Evolutionary conservation across 2,329 filamentous ascomycete genomes (phyloP), one percentile per base, ranked within the genome.

Genomic region (Clonostachys sp.): DNA sequence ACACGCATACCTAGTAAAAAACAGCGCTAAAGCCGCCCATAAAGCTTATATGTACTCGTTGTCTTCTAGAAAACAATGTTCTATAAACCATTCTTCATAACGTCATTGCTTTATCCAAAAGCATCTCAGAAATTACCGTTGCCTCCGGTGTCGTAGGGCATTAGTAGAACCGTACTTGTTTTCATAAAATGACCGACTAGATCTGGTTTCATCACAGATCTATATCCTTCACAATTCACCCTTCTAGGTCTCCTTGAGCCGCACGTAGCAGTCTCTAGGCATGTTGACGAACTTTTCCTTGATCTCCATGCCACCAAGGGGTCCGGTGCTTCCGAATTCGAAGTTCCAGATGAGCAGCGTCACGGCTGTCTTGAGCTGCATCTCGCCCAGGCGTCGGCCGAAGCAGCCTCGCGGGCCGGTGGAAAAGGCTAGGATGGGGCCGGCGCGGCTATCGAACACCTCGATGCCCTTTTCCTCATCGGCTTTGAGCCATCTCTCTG

Each of bases 401-500:
- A 63, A 72, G 46, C 70, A 73, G 2, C 62, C 62, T 3, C 70
- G 53, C 4, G 61, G 58, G 0, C 70, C 70, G 6, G 59, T 41
- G 0, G 66, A 64, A 51, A 72, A 73, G 0, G 61, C 54, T 20
- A 70, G 52, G 12, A 49, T 57, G 0, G 67, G 68, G 0, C 67
- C 68, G 1, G 67, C 64, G 42, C 56, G 49, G 2, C 58, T 46
- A 41, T 65, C 60, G 38, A 65, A 69, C 30, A 36, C 43, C 16
- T 14, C 33, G 12, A 12, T 44, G 12, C 34, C 17, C 18, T n/a
- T 39, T 10, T 45, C 43, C 16, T 9, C 33, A 16, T n/a, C 34
- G 16, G 30, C 13, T 20, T n/a, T 39, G 12, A 39, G 36, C 36
- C 36, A 39, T 18, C 36, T n/a, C 57, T 96, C 90, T 48, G 83